Evolutionary conservation across 2,329 filamentous ascomycete genomes (phyloP), one percentile per base, ranked within the genome.

Genomic region (Zasmidium angulare): DNA sequence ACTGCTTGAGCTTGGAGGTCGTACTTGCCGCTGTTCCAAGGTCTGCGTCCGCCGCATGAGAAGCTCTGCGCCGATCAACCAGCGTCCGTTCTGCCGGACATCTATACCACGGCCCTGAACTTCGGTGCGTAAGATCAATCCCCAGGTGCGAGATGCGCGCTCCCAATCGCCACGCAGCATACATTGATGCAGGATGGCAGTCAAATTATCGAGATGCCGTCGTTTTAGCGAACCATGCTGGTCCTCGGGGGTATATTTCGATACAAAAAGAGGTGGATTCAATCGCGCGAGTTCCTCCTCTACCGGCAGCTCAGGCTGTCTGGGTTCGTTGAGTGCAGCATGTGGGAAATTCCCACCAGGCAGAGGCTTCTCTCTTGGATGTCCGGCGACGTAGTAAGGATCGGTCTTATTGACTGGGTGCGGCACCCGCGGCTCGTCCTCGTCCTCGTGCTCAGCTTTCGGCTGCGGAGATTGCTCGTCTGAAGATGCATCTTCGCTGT

Each of bases 11-110:
- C 12, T n/a, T 24, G 26, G 14, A 55, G 29, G 49, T 26, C 49
- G 40, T 26, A 31, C 23, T 21, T 43, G 31, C 29, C 31, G 29
- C 12, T 50, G 46, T 43, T 59, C 56, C 4, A 53, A 14, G 3
- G 50, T 58, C 22, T 63, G 55, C 62, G 63, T 58, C 63, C 75
- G 75, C 17, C 89, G 84, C 76, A 96, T 86, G 57, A 96, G 76
- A 20, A 97, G 84, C 75, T 96, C 93, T 1, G 90, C 91, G 0
- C 91, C 92, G 48, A 96, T 82, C 14, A 88, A 88, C 93, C 93
- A 97, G 64, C 89, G 82, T 36, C 85, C 83, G 68, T 87, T 82
- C 20, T 79, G 79, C 43, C 91, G 84, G 50, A 93, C 74, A 71
- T 96, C 91, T 20, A 93, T 79, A 6, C 77, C 76, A 50, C 75